A percentile compares a stretch with the other conserved stretches of the same genome.
phyloP scores from a whole-genome alignment of 2,329 filamentous ascomycete genomes.

The Aspergillus sp. region DNA sequence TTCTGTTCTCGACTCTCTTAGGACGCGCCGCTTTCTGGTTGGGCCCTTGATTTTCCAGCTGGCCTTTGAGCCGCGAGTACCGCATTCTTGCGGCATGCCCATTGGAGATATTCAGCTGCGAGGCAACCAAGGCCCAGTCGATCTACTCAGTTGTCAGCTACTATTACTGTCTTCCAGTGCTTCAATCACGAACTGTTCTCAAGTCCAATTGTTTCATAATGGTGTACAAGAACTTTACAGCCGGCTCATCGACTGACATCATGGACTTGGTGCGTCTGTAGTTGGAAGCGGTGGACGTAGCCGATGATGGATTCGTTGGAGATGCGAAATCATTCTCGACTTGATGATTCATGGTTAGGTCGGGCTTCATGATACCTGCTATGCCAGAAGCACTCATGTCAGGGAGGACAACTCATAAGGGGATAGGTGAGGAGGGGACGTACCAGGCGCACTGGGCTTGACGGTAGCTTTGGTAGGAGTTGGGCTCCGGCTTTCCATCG shows the following conservation, averaged over 20 bases:
- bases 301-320: not conserved
- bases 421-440: too few species aligned
- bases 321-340: too few species aligned
- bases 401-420: too few species aligned
- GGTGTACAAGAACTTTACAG: constrained; percentile 56
- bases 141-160: constrained; percentile 40
- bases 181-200: constrained; percentile 46
- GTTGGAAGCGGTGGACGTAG: constrained; percentile 17
- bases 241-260: constrained; percentile 53
- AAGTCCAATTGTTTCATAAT: constrained; percentile 59
- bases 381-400: too few species aligned
- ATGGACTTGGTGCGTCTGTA: constrained; percentile 41
- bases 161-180: not conserved
- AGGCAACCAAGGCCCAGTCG: constrained; percentile 56
- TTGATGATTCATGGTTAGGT: too few species aligned
- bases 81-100: constrained; percentile 61
- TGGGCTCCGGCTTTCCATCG: too few species aligned
- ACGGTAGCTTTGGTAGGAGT: too few species aligned
- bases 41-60: constrained; percentile 51
- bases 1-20: constrained; percentile 30
- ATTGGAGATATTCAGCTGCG: constrained; percentile 55
- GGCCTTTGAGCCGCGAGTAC: constrained; percentile 56
- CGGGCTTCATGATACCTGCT: too few species aligned
- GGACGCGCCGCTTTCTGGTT: constrained; percentile 22
- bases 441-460: too few species aligned